Base-by-base conservation (phyloP, 768 basidiomycete species). In the Agaricus subrufescens region DNA sequence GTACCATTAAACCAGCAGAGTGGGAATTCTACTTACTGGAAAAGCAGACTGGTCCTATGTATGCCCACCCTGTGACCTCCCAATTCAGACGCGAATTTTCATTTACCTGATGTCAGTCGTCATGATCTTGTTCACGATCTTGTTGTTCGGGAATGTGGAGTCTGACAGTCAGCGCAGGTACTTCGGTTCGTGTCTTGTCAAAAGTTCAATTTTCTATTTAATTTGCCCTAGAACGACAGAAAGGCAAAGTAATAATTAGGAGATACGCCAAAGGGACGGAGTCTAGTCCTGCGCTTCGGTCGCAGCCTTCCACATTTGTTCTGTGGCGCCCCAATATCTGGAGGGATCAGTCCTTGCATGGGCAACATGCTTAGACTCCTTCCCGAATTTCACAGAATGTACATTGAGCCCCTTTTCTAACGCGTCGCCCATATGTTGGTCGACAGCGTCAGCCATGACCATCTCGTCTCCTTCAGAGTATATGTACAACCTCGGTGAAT, bases 381-480 rank as follows among this genome's bases (percentile, higher is more conserved):
- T 71, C 19, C 54, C 54, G 56, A 74, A 82, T n/a, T 66, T 62
- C 56, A 75, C 70, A 42, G 57, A 45, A 12, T 62, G 64, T 10
- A 76, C 70, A 49, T 69, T 61, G 38, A 72, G 61, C 3, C 77
- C 77, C 9, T 46, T 61, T 38, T 55, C 60, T 56, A 62, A 64
- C 37, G 71, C 73, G 14, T 66, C 58, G 9, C 58, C 55, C 0
- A 67, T 69, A 65, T 80, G 78, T 15, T 46, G 62, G 51, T 74
- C 70, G 1, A 78, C 70, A 19, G 76, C 71, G 1, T 60, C 50
- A 26, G 61, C 62, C 0, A 71, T 67, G 29, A 80, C 72, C 46
- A 80, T 56, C 7, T 71, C 65, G 50, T 82, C 80, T 23, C 38
- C 62, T 29, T 66, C 71, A 1, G 80, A 80, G 59, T 74, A 79